These are phyloP conservation scores for Ceratobasidium theobromae DNA, from an alignment of 1,284 basidiomycete genomes.

Conservation along the genomic window DNA sequence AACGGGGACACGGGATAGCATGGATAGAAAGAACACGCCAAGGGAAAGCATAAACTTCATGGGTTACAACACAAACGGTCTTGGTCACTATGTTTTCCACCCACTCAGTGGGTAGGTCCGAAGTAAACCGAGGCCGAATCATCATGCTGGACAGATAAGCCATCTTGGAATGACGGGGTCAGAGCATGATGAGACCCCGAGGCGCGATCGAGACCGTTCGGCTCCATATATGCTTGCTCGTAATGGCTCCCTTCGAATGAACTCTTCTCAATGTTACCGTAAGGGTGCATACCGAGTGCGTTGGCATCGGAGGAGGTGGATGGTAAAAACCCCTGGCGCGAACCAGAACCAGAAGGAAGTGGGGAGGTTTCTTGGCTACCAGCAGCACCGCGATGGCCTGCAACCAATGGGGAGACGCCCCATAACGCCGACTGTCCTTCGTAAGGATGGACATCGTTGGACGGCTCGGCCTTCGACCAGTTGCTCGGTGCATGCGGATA, in stretches of 20 bases:
- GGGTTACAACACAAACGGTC: not conserved
- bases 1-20: not conserved
- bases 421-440: slow-evolving; percentile 6
- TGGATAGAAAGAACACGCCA: not conserved
- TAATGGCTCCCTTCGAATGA: not conserved
- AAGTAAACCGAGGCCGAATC: slow-evolving; percentile 4
- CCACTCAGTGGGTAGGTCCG: not conserved
- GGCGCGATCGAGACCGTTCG: not conserved
- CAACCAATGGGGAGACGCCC: not conserved
- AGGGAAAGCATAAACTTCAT: not conserved
- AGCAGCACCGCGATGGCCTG: not conserved
- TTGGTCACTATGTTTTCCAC: not conserved
- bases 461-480: not conserved
- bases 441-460: not conserved
- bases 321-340: slow-evolving; percentile 18
- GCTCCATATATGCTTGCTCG: slow-evolving; percentile 21
- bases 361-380: not conserved
- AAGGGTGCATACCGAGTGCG: not conserved
- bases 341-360: not conserved
- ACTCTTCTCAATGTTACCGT: not conserved
- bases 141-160: not conserved
- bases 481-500: not conserved
- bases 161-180: not conserved
- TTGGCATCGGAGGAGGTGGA: not conserved
- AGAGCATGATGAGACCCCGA: not conserved